phyloP scores from a whole-genome alignment of 129 eudicot species.

The Flaveria bidentis region DNA sequence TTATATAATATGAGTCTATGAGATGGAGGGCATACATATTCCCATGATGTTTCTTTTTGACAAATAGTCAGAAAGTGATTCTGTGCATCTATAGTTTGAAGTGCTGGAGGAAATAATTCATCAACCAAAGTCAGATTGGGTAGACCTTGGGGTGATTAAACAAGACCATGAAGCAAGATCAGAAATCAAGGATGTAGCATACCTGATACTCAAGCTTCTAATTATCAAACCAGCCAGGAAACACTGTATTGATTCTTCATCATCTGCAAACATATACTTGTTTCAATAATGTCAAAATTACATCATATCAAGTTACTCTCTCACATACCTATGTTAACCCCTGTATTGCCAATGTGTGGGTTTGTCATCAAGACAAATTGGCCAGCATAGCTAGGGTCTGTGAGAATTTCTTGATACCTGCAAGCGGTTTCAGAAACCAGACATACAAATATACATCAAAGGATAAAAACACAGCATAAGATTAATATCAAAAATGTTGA shows the following conservation, averaged over 20 bases:
- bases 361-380: slow-evolving; percentile 95
- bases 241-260: slow-evolving; percentile 91
- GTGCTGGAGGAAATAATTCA: slow-evolving; percentile 47
- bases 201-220: slow-evolving; percentile 96
- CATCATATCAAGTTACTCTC: slow-evolving; percentile 11
- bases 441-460: background rate
- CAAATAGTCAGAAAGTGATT: slow-evolving; percentile 84
- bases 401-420: slow-evolving; percentile 97
- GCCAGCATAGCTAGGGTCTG: slow-evolving; percentile 99
- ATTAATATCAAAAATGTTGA: slow-evolving; percentile 1
- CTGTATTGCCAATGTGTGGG: slow-evolving; percentile 97
- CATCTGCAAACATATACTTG: slow-evolving; percentile 50
- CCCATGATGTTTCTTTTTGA: slow-evolving; percentile 96
- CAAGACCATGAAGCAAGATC: background rate
- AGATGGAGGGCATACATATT: slow-evolving; percentile 62
- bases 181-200: background rate
- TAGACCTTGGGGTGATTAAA: background rate
- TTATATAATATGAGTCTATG: slow-evolving; percentile 4
- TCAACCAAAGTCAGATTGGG: slow-evolving; percentile 11
- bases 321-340: slow-evolving; percentile 85
- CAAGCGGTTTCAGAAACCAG: background rate
- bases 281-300: slow-evolving; percentile 8
- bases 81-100: slow-evolving; percentile 84
- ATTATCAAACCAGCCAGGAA: slow-evolving; percentile 88
- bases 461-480: background rate